Evolutionary conservation across 495 filamentous ascomycete genomes (phyloP).

Genomic region (Xylaria curta): DNA sequence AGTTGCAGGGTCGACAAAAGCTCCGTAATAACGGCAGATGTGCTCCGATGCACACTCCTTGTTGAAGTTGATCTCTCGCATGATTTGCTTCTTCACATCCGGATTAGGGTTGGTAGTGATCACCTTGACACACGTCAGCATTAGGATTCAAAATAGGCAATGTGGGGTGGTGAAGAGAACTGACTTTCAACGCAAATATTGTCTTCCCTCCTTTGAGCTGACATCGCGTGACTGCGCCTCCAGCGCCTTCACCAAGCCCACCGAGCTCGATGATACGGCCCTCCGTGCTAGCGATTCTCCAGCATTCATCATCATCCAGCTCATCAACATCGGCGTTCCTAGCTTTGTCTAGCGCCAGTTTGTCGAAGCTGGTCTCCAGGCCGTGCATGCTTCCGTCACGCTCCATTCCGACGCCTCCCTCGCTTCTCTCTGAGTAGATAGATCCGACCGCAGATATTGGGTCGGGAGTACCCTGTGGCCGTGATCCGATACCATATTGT

Average conservation of each 20-base stretch:
- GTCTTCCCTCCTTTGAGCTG: slow-evolving; percentile 89
- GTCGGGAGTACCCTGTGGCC: slow-evolving; percentile 73
- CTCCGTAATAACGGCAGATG: slow-evolving; percentile 96
- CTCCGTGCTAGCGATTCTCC: slow-evolving; percentile 89
- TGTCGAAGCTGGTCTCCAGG: slow-evolving; percentile 71
- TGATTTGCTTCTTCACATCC: slow-evolving; percentile 96
- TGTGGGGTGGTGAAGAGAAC: slow-evolving; percentile 29
- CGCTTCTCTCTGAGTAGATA: slow-evolving; percentile 75
- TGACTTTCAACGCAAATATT: slow-evolving; percentile 94
- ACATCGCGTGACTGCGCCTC: slow-evolving; percentile 92
- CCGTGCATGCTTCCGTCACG: slow-evolving; percentile 72
- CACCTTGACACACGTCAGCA: slow-evolving; percentile 64
- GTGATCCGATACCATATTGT: slow-evolving; percentile 63
- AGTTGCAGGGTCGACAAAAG: slow-evolving; percentile 89
- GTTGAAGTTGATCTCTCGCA: slow-evolving; percentile 95
- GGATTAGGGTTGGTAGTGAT: slow-evolving; percentile 98
- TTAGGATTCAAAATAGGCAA: background rate
- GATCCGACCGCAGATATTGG: slow-evolving; percentile 88
- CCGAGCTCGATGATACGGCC: slow-evolving; percentile 88
- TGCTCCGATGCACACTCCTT: slow-evolving; percentile 93
- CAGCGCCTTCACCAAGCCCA: slow-evolving; percentile 91
- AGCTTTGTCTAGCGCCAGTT: slow-evolving; percentile 78
- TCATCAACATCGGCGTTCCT: slow-evolving; percentile 87
- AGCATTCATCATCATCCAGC: slow-evolving; percentile 92
- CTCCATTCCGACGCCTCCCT: slow-evolving; percentile 71